Conservation (phyloP, 2,329 filamentous ascomycete genomes). For the Diaporthe batatas region DNA sequence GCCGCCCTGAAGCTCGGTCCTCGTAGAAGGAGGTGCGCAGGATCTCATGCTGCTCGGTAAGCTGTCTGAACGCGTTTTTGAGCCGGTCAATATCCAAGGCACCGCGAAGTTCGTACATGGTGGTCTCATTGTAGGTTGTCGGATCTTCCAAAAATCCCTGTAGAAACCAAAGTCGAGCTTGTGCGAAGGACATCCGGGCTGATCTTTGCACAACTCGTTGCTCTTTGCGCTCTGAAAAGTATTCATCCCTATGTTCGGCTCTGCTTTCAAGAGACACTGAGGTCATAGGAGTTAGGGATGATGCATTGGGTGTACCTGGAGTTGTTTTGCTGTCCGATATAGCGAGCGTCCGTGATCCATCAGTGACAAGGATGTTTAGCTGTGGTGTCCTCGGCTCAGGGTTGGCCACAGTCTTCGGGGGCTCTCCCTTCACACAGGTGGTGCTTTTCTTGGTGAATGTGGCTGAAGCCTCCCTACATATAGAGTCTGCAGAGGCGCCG, state of each 20-base stretch:
- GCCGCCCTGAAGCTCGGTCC: not conserved
- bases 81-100: not conserved
- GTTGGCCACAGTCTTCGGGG: not conserved
- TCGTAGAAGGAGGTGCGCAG: conserved; percentile 1
- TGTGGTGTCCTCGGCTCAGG: not conserved
- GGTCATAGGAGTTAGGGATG: not conserved
- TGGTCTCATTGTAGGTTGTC: conserved; percentile 50
- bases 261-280: not conserved
- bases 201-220: not conserved
- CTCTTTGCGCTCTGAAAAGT: not conserved
- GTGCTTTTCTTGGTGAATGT: not conserved
- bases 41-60: not conserved
- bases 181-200: not conserved
- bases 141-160: not conserved
- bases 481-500: not conserved
- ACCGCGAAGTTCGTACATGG: conserved; percentile 1
- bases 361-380: not conserved
- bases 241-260: not conserved
- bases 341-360: not conserved
- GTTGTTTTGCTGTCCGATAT: not conserved
- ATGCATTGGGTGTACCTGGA: not conserved
- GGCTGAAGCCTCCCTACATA: not conserved
- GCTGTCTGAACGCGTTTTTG: not conserved
- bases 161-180: conserved; percentile 10
- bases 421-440: not conserved